Evolutionary conservation across 768 basidiomycete species (phyloP).

Genomic region (Lactarius deliciosus): DNA sequence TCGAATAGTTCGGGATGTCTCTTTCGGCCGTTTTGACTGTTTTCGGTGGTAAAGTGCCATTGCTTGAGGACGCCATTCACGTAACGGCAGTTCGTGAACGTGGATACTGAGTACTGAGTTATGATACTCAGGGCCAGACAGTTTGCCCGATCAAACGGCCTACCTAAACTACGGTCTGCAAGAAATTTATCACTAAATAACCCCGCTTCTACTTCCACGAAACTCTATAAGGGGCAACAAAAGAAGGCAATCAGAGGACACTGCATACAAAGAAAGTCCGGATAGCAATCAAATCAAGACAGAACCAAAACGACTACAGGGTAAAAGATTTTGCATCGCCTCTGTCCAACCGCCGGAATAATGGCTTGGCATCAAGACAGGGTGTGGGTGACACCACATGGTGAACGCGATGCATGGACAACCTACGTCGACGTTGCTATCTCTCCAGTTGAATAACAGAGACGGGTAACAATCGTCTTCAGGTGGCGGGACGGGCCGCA

Average conservation of each 20-base stretch:
- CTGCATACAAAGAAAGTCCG: conserved; percentile 1
- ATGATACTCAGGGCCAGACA: too few relatives aligned
- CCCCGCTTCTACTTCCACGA: neutral
- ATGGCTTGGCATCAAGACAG: conserved; percentile 15
- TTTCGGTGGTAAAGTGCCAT: too few relatives aligned
- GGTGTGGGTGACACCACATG: neutral
- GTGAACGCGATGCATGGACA: conserved; percentile 22
- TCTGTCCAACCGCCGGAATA: conserved; percentile 6
- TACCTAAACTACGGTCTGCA: neutral
- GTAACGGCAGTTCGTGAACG: too few relatives aligned
- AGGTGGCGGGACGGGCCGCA: conserved; percentile 30
- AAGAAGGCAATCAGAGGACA: neutral
- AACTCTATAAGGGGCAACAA: conserved; percentile 9
- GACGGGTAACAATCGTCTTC: conserved; percentile 30
- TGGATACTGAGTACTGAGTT: too few relatives aligned
- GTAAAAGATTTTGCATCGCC: conserved; percentile 1
- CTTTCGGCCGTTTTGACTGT: too few relatives aligned
- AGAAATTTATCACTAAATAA: neutral
- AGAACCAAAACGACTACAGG: conserved; percentile 2
- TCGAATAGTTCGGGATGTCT: conserved; percentile 36
- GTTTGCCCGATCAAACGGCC: neutral
- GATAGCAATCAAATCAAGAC: conserved; percentile 12
- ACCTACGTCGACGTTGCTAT: conserved; percentile 30
- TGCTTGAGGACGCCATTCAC: neutral
- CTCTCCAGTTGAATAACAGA: conserved; percentile 33